These are phyloP conservation scores for Amanita exitialis DNA, from an alignment of 768 basidiomycete genomes.

Conservation along the genomic window DNA sequence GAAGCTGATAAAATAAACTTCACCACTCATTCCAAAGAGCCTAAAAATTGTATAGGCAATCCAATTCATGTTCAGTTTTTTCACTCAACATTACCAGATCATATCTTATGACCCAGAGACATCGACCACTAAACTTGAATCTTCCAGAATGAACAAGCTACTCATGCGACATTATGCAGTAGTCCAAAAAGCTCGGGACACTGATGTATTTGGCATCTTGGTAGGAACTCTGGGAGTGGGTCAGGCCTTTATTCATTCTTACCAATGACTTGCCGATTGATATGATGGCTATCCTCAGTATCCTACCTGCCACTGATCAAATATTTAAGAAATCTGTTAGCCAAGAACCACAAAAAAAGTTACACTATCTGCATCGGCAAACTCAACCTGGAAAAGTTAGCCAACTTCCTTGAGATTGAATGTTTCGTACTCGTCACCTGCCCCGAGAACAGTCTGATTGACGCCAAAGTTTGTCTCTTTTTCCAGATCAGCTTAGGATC, in stretches of 20 bases:
- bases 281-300: conserved; percentile 27
- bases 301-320: conserved; percentile 81
- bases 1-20: too few relatives aligned
- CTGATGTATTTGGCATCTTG: conserved; percentile 91
- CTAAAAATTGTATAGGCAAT: too few relatives aligned
- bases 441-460: conserved; percentile 80
- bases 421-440: conserved; percentile 95
- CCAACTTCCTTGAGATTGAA: conserved; percentile 93
- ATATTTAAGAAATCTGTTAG: conserved; percentile 65
- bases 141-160: conserved; percentile 62
- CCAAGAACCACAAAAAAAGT: conserved; percentile 68
- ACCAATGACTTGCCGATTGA: background rate
- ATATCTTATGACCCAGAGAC: conserved; percentile 65
- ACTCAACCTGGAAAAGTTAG: conserved; percentile 89
- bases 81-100: conserved; percentile 33
- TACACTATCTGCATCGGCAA: conserved; percentile 96
- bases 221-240: conserved; percentile 90
- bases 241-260: conserved; percentile 21
- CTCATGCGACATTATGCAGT: conserved; percentile 85
- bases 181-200: conserved; percentile 81
- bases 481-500: background rate
- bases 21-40: too few relatives aligned
- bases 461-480: conserved; percentile 38
- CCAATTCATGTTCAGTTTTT: background rate
- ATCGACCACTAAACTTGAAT: conserved; percentile 41